A percentile compares a stretch with the other conserved stretches of the same genome.
Evolutionary conservation across 2,329 filamentous ascomycete species (phyloP).

Genomic region (Apiospora arundinis): DNA sequence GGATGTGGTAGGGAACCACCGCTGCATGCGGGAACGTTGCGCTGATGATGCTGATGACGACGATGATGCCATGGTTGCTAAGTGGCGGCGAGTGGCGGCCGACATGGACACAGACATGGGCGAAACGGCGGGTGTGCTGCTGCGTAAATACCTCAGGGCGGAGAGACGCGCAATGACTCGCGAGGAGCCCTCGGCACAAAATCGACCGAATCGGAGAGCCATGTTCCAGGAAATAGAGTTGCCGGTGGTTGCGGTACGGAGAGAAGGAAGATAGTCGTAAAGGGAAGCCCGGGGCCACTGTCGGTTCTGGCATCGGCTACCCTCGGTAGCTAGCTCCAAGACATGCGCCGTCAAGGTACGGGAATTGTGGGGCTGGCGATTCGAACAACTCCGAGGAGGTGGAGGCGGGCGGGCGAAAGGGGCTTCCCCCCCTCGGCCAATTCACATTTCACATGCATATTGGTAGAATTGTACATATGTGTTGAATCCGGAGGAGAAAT

Average conservation of each 20-base stretch:
- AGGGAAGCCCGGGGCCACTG: background rate
- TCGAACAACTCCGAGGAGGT: slow-evolving; percentile 15
- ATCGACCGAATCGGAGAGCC: no score
- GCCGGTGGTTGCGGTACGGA: no score
- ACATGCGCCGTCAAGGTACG: background rate
- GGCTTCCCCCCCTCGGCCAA: background rate
- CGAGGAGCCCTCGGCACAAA: background rate
- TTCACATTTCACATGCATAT: background rate
- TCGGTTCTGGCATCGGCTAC: slow-evolving; percentile 5
- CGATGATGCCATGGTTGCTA: background rate
- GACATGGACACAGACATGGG: background rate
- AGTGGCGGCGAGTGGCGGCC: background rate
- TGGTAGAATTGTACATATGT: no score
- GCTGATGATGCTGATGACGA: background rate
- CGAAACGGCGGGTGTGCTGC: background rate
- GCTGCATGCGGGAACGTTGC: slow-evolving; percentile 32
- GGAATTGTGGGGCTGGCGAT: background rate
- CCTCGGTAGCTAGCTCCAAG: background rate
- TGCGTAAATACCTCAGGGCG: background rate
- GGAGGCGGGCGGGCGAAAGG: background rate
- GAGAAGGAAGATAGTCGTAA: background rate
- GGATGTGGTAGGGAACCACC: slow-evolving; percentile 45
- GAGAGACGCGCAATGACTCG: background rate
- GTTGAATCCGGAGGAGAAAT: background rate
- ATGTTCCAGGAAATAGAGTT: no score